These are phyloP conservation scores for Tylopilus plumbeoviolaceoides DNA, from an alignment of 768 basidiomycete genomes.

Conservation along the genomic window DNA sequence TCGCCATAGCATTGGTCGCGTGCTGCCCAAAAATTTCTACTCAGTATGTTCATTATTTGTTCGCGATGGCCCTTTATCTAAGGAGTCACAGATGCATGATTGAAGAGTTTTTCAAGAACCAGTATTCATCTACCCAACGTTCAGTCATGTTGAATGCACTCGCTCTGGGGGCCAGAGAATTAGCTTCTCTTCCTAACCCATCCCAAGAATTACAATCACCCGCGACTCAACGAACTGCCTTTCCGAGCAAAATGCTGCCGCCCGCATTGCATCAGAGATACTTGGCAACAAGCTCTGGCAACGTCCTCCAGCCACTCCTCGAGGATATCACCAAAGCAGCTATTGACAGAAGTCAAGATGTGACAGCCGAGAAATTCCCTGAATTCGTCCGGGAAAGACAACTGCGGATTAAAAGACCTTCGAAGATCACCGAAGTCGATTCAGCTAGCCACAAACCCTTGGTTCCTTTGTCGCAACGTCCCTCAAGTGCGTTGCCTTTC, in stretches of 20 bases:
- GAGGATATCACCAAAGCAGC: slow-evolving; percentile 60
- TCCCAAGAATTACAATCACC: slow-evolving; percentile 31
- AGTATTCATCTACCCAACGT: slow-evolving; percentile 86
- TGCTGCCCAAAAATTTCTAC: slow-evolving; percentile 77
- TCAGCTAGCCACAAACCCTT: slow-evolving; percentile 17
- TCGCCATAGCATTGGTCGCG: slow-evolving; percentile 73
- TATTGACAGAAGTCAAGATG: slow-evolving; percentile 57
- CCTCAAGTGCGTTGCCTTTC: slow-evolving; percentile 37
- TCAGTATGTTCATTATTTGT: slow-evolving; percentile 52
- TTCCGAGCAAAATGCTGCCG: slow-evolving; percentile 83
- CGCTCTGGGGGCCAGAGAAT: slow-evolving; percentile 80
- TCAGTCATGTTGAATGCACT: slow-evolving; percentile 83
- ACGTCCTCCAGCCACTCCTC: slow-evolving; percentile 51
- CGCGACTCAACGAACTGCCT: slow-evolving; percentile 39
- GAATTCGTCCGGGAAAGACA: slow-evolving; percentile 69
- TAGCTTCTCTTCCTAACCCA: slow-evolving; percentile 48
- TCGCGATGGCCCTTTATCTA: not conserved
- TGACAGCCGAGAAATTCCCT: slow-evolving; percentile 52
- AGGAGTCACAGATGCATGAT: slow-evolving; percentile 58
- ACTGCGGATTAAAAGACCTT: slow-evolving; percentile 55
- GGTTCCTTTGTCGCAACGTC: slow-evolving; percentile 1
- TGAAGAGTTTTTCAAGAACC: slow-evolving; percentile 92
- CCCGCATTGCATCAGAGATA: slow-evolving; percentile 67
- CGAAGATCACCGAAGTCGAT: slow-evolving; percentile 43
- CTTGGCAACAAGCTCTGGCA: slow-evolving; percentile 38